Base-by-base conservation (phyloP, 2,329 filamentous ascomycete genomes). In the Penicillium vulpinum region DNA sequence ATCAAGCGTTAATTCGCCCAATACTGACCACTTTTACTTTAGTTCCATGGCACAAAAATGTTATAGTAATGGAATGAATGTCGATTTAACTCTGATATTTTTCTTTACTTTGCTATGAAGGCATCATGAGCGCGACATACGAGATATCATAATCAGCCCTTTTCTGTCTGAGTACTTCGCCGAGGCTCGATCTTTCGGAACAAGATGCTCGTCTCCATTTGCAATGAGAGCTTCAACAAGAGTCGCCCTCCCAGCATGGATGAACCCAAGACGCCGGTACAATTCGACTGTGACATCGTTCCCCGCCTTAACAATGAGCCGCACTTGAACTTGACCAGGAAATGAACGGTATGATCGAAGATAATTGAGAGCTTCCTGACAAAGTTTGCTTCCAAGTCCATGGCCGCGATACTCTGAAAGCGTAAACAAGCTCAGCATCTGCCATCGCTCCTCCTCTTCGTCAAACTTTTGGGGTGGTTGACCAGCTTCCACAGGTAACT, bases 351-450 rank as follows among this genome's bases (percentile, higher is more conserved):
- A 62, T 24, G 31, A 51, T 11, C 1, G 18, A 24, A 47, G 60
- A 52, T 63, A 66, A 63, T 13, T 60, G 54, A 54, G 58, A 57
- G 60, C 56, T 62, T 70, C 51, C 58, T 67, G 46, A 62, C 67
- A 69, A 10, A 69, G 40, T 13, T 58, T 65, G 26, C 52, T 56
- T 0, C 69, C 72, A 2, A 75, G 58, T 22, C 70, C 69, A 38
- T 59, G 59, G 5, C 71, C 68, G 1, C 72, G 70, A 55, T 73
- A 61, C 4, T 65, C 64, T 5, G 66, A 65, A 36, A 73, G 69
- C 0, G 67, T 70, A 52, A 73, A 73, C 39, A 75, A 46, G 31
- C 67, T 70, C 2, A 69, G 49, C 64, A 69, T 66, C 39, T 68
- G 67, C 67, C 67, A 74, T 49, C 60, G 62, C 56, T 61, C 66